Base-by-base conservation (phyloP, 2,329 filamentous ascomycete species). In the Beauveria scarabaeidicola region DNA sequence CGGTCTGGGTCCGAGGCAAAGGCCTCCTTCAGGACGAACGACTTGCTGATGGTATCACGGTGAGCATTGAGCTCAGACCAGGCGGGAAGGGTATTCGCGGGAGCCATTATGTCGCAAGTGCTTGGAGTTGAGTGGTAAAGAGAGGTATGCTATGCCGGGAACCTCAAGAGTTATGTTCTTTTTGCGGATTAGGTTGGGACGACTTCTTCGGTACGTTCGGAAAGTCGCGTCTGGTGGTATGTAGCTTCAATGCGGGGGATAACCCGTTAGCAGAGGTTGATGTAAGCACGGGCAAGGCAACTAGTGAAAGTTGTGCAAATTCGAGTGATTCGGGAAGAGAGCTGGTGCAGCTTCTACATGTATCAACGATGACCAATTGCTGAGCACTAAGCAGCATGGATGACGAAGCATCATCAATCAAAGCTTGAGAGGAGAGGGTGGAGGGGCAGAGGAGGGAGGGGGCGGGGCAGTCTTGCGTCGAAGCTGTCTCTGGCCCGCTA, bases 51-150 rank as follows among this genome's bases (percentile, higher is more conserved):
- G 64, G 81, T 82, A 75, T 90, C 87, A 77, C 95, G 91, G 77
- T 97, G 92, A 70, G 90, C 82, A 78, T 96, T 90, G 71, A 99
- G 91, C 73, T 89, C 84, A 73, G 88, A 83, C 93, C 94, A 99
- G 71, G 91, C 87, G 68, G 86, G 81, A 67, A 96, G 87, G 64
- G 91, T 88, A 72, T 86, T 91, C 67, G 93, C 88, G 79, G 95
- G 91, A 67, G 90, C 83, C 85, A 96, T 87, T 66, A 67, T 78
- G 10, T 44, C 29, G 32, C 9, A 21, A 9, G 11, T n/a, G 15
- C 15, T 25, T 15, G 8, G n/a, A 13, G 13, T 17, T 51, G 19
- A n/a, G 23, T 56, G 47, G 15, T 36, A 21, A 53, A 41, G 23
- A 38, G 27, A 47, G 19, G 36, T 9, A 6, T 10, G 6, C 27